Evolutionary conservation across 1,139 yeast species (phyloP), one percentile per base, ranked within the genome.

Genomic region (Pichia sp.): DNA sequence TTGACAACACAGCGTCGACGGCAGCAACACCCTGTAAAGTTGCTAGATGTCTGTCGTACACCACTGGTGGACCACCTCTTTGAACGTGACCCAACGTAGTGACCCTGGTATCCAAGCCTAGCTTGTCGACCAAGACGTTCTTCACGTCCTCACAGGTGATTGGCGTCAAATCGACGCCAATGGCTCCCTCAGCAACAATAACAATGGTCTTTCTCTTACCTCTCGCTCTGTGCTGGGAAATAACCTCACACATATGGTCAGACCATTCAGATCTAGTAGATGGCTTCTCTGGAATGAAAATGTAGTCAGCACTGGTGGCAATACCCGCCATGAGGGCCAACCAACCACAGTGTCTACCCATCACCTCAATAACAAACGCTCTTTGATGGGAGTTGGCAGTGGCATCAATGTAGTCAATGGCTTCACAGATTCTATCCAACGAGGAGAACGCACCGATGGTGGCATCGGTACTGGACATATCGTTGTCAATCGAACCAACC

Each of bases 341-440:
- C 94, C 94, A 84, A 53, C 94, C 94, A 69, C 94, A 84, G 58
- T 84, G 92, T 64, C 94, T 74, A 50, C 94, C 94, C 94, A 84
- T 84, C n/a, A 84, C 94, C 64, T 84, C 94, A 39, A 84, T 80
- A 37, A 84, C 88, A 59, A 84, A 84, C 7, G 94, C 94, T 61
- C 94, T 69, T 31, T 87, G 82, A 62, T 84, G 94, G 1, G 90
- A 82, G 47, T 79, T 80, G 33, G 94, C 94, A 36, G 94, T 84
- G 39, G 90, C 92, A 61, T 83, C 92, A 50, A 84, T 84, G 60
- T 80, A 83, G 64, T 84, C 94, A 48, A 84, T 81, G 66, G 84
- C 81, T 60, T 80, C 80, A 60, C 85, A 77, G 52, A 84, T 84
- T 60, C 94, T 69, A 52, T 81, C 92, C 53, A 84, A 69, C 0